Base-by-base conservation (phyloP, 164 flowering plant genomes). In the Pachysandra terminalis region DNA sequence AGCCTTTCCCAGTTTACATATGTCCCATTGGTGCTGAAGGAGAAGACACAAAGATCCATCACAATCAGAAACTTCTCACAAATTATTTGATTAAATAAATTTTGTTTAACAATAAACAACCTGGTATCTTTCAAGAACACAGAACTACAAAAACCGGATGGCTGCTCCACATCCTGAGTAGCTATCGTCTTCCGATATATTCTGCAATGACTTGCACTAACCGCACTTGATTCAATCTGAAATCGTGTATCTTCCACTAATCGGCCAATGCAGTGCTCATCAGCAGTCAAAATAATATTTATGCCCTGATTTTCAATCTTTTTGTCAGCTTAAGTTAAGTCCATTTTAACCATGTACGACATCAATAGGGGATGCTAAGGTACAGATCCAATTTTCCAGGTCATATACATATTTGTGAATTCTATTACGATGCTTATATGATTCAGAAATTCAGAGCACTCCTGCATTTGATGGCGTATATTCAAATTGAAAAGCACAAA, bases 21-120 rank as follows among this genome's bases (percentile, higher is more conserved):
- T 19, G 99, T 92, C 28, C 99, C 99, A 79, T 95, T 95, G 40
- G 97, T 90, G 81, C 99, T 95, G 86, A 80, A 81, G 59, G 7
- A 7, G 37, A 7, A 7, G 7, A 32, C 3, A 32, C 37, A 7
- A 69, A 74, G 64, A 26, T 24, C 0, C 56, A 70, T 57, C 16
- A 19, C 5, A 51, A 53, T 71, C 51, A 78, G 51, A 71, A 45
- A 48, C 15, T 25, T 54, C 22, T 28, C 26, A 55, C 21, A 32
- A 57, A 67, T 41, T 23, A 37, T 52, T 51, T 0, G 21, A 63
- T 53, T 12, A 52, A 65, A 58, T 19, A 45, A 61, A 35, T 5
- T 35, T 17, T 3, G 9, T 57, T 19, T 9, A 41, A 56, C 12
- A 68, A 71, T 58, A 49, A 23, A 54, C 41, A 73, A 93, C 99